Percentiles rank a stretch among this genome's conserved stretches.
phyloP scores from a whole-genome alignment of 2,329 filamentous ascomycete genomes.

The Penicillium nordicum region DNA sequence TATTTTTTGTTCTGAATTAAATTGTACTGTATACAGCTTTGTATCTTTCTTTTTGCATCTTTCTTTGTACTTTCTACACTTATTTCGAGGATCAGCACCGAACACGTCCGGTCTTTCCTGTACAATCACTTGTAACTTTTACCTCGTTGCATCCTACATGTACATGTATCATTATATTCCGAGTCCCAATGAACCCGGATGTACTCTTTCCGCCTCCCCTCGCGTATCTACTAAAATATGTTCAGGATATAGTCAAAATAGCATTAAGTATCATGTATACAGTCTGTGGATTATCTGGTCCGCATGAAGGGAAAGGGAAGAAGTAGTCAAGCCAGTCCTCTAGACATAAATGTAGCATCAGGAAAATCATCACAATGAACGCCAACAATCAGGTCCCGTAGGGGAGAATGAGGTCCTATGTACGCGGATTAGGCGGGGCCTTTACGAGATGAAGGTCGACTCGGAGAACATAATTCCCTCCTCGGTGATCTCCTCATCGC shows the following conservation, averaged over 20 bases:
- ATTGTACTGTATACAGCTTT: constrained; percentile 10
- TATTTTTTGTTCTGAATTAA: constrained; percentile 5
- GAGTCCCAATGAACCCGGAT: neutral
- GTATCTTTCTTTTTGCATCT: constrained; percentile 8
- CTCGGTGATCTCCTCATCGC: constrained; percentile 73
- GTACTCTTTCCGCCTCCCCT: neutral
- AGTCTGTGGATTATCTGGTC: constrained; percentile 25
- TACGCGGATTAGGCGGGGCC: constrained; percentile 20
- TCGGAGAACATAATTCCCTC: constrained; percentile 78
- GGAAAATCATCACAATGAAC: constrained; percentile 26
- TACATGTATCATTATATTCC: neutral
- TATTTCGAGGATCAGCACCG: neutral
- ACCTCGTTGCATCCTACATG: neutral
- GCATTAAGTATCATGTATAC: constrained; percentile 31
- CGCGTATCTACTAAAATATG: neutral
- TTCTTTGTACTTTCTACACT: constrained; percentile 11
- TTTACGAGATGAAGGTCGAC: constrained; percentile 87
- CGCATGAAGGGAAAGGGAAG: constrained; percentile 14
- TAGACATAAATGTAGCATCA: constrained; percentile 31
- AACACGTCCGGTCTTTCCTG: neutral
- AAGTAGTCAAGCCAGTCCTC: constrained; percentile 20
- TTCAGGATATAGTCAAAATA: constrained; percentile 24
- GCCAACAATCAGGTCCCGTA: constrained; percentile 23
- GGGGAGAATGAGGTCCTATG: constrained; percentile 26
- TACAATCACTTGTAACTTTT: constrained; percentile 1